Percentiles rank a stretch among this genome's conserved stretches.
phyloP scores from a whole-genome alignment of 768 basidiomycete genomes.

The Podaxis sp. region DNA sequence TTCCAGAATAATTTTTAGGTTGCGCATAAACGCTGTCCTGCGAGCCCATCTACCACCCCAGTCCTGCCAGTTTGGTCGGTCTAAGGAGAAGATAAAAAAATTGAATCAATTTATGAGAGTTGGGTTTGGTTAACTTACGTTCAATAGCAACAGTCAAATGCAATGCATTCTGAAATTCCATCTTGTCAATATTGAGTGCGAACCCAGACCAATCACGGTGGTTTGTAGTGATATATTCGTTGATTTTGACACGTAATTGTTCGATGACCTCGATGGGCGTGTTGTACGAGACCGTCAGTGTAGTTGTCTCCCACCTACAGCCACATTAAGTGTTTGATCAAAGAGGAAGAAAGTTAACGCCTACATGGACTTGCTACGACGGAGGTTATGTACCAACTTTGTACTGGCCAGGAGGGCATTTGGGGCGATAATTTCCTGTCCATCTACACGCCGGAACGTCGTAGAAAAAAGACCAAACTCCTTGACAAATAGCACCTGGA shows the following conservation, averaged over 20 bases:
- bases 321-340: not conserved
- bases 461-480: conserved; percentile 83
- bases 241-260: conserved; percentile 54
- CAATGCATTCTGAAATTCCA: conserved; percentile 75
- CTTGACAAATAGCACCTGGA: conserved; percentile 48
- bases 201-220: conserved; percentile 70
- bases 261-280: conserved; percentile 72
- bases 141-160: conserved; percentile 65
- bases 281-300: conserved; percentile 58
- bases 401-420: conserved; percentile 66
- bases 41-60: conserved; percentile 80
- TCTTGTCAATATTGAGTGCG: conserved; percentile 68
- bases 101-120: not conserved
- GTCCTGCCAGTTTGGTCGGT: conserved; percentile 82
- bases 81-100: conserved; percentile 25
- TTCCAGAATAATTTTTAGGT: conserved; percentile 66
- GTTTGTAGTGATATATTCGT: conserved; percentile 56
- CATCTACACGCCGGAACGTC: conserved; percentile 74
- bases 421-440: conserved; percentile 75
- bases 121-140: conserved; percentile 39
- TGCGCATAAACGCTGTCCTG: conserved; percentile 71
- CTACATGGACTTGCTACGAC: conserved; percentile 71
- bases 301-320: conserved; percentile 63
- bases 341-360: conserved; percentile 17
- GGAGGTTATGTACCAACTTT: conserved; percentile 76